These are phyloP conservation scores for Achaetomiella virescens DNA, from an alignment of 495 filamentous ascomycete genomes.

Conservation along the genomic window DNA sequence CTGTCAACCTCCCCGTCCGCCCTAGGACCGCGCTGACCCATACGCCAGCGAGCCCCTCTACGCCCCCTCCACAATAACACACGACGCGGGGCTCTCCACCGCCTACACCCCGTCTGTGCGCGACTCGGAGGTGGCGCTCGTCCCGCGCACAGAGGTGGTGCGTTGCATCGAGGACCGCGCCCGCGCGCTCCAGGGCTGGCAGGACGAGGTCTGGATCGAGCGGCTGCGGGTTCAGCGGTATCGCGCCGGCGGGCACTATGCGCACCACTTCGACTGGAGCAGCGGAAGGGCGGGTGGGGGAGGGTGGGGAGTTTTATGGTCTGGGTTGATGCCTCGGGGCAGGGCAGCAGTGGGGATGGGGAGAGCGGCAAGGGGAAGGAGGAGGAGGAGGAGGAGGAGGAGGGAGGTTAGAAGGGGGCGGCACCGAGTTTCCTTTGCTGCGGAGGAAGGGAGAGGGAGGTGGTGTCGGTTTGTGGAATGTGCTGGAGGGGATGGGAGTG, in stretches of 20 bases:
- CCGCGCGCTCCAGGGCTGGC: conserved; percentile 42
- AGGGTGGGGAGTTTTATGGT: conserved; percentile 45
- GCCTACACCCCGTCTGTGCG: conserved; percentile 32
- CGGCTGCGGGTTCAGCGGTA: conserved; percentile 41
- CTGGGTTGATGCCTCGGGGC: conserved; percentile 29
- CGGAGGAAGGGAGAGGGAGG: conserved; percentile 19
- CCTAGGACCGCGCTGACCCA: no score
- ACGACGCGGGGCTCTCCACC: conserved; percentile 31
- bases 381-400: conserved; percentile 13
- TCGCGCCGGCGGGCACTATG: conserved; percentile 34
- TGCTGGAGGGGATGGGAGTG: neutral
- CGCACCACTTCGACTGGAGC: conserved; percentile 44
- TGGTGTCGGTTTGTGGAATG: conserved; percentile 45
- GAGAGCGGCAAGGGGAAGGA: conserved; percentile 9
- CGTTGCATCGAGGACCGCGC: conserved; percentile 41
- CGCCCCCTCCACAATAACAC: conserved; percentile 38
- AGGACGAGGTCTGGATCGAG: conserved; percentile 40
- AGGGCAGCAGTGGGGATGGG: neutral
- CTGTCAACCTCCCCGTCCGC: no score
- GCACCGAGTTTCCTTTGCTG: conserved; percentile 41
- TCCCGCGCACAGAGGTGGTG: conserved; percentile 36
- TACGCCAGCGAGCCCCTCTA: conserved; percentile 33
- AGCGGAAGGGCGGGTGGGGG: conserved; percentile 37
- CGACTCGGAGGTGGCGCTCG: conserved; percentile 44
- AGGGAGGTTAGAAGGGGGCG: conserved; percentile 33